phyloP scores from a whole-genome alignment of 352 stramenopile genomes.

The Globisporangium cystogenes region DNA sequence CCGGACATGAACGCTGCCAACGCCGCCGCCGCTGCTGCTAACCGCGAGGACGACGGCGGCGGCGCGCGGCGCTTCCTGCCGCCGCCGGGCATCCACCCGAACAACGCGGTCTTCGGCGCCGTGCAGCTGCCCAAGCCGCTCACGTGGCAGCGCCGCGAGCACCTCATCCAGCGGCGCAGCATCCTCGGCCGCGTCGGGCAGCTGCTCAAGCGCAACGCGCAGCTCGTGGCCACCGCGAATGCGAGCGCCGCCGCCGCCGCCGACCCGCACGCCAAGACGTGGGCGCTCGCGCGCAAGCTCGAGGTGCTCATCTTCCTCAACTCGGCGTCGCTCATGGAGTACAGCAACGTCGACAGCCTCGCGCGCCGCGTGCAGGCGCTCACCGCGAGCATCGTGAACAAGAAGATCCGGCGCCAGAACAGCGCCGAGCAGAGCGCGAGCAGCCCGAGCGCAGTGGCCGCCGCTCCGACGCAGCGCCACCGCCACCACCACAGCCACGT shows the following conservation, averaged over 20 bases:
- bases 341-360: constrained; percentile 74
- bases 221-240: constrained; percentile 19
- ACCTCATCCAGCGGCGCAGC: constrained; percentile 56
- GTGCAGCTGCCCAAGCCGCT: constrained; percentile 66
- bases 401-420: constrained; percentile 67
- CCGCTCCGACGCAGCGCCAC: too few relatives aligned
- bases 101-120: constrained; percentile 69
- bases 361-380: constrained; percentile 73
- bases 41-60: neutral
- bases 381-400: constrained; percentile 78
- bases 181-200: constrained; percentile 66
- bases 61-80: constrained; percentile 28
- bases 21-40: neutral
- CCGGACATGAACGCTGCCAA: constrained; percentile 1
- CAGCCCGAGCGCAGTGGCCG: too few relatives aligned
- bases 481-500: too few relatives aligned
- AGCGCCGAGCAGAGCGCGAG: constrained; percentile 4
- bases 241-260: neutral
- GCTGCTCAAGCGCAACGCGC: constrained; percentile 53
- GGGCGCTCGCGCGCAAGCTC: constrained; percentile 72
- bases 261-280: constrained; percentile 37
- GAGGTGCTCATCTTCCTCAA: constrained; percentile 82
- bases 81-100: constrained; percentile 58
- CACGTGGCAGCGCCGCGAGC: constrained; percentile 75
- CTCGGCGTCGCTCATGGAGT: constrained; percentile 77